These are phyloP conservation scores for Ophioceras dolichostomum DNA, from an alignment of 2,329 filamentous ascomycete species.

Conservation along the genomic window DNA sequence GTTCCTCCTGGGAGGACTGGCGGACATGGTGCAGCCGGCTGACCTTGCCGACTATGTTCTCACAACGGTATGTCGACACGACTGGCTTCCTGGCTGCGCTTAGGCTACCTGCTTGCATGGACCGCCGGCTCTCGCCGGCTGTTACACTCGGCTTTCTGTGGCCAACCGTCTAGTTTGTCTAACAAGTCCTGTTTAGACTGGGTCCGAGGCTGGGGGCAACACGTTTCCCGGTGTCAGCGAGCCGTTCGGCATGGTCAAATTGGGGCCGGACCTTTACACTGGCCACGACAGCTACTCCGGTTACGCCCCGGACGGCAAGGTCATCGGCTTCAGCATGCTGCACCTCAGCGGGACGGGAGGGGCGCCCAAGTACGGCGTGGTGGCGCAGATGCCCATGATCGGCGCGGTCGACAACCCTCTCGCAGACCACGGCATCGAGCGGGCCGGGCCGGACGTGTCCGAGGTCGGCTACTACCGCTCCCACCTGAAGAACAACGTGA, in stretches of 20 bases:
- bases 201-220: conserved; percentile 31
- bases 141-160: neutral
- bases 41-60: conserved; percentile 21
- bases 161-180: neutral
- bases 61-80: conserved; percentile 12
- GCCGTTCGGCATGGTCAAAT: conserved; percentile 35
- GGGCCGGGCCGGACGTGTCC: conserved; percentile 35
- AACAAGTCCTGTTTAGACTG: conserved; percentile 22
- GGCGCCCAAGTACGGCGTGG: conserved; percentile 57
- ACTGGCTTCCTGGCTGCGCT: neutral
- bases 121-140: neutral
- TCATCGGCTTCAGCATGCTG: conserved; percentile 50
- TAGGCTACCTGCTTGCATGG: neutral
- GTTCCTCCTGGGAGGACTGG: conserved; percentile 1
- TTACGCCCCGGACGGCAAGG: conserved; percentile 33
- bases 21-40: neutral
- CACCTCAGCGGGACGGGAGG: conserved; percentile 58
- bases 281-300: conserved; percentile 41
- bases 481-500: conserved; percentile 39
- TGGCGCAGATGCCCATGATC: conserved; percentile 43
- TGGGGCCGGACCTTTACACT: conserved; percentile 35
- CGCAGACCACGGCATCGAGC: conserved; percentile 39
- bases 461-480: conserved; percentile 52
- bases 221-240: conserved; percentile 36
- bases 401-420: conserved; percentile 41